Conservation (phyloP, 2,329 filamentous ascomycete species). For the Microdochium bolleyi region DNA sequence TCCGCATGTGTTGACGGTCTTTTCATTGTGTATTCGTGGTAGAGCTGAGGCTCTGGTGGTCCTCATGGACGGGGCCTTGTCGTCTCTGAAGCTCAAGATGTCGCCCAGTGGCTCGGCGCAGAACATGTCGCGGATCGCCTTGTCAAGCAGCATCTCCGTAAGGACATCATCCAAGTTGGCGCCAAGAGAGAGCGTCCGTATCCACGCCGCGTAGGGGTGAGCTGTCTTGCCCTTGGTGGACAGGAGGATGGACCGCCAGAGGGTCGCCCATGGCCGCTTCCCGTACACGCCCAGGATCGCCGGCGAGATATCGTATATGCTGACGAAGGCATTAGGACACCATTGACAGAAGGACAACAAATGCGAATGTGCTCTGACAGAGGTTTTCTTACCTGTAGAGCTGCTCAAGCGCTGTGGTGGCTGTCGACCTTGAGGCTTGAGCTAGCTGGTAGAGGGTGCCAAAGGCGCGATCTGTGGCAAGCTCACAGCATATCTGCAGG, state of each 20-base stretch:
- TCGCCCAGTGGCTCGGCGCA: conserved; percentile 30
- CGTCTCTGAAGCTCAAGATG: conserved; percentile 18
- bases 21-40: conserved; percentile 21
- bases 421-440: conserved; percentile 45
- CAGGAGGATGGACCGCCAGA: conserved; percentile 62
- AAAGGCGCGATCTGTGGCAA: conserved; percentile 48
- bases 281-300: conserved; percentile 32
- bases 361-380: not conserved
- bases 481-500: conserved; percentile 51
- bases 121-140: conserved; percentile 21
- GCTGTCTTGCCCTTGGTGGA: conserved; percentile 55
- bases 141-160: conserved; percentile 34
- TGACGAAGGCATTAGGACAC: conserved; percentile 16
- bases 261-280: conserved; percentile 45
- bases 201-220: conserved; percentile 63
- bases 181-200: conserved; percentile 52
- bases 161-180: conserved; percentile 51
- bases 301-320: conserved; percentile 37
- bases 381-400: conserved; percentile 48
- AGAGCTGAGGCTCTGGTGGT: conserved; percentile 5
- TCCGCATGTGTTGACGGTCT: conserved; percentile 39
- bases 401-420: conserved; percentile 48
- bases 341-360: not conserved
- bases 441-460: conserved; percentile 52
- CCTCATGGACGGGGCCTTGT: conserved; percentile 10